Conservation (phyloP, 495 filamentous ascomycete species). For the Annulohypoxylon moriforme region DNA sequence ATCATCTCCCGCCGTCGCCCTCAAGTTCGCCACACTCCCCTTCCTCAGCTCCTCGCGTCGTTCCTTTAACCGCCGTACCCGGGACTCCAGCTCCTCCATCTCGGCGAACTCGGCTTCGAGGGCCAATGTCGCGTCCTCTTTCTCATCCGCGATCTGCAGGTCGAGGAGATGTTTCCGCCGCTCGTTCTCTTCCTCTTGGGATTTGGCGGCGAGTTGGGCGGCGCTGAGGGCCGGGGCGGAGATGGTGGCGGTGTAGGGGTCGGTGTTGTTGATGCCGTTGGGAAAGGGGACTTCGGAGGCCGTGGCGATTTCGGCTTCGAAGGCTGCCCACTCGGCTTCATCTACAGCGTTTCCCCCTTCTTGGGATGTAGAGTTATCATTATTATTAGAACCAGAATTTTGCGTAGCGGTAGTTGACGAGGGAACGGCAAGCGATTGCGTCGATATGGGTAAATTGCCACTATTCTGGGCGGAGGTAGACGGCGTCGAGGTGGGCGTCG, state of each 20-base stretch:
- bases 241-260: slow-evolving; percentile 65
- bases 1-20: slow-evolving; percentile 41
- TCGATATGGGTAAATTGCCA: slow-evolving; percentile 33
- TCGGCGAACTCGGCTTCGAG: slow-evolving; percentile 92
- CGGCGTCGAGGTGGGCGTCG: slow-evolving; percentile 13
- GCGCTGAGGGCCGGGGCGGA: slow-evolving; percentile 76
- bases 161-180: slow-evolving; percentile 72
- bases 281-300: neutral
- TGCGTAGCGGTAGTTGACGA: slow-evolving; percentile 28
- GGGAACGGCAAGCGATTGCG: slow-evolving; percentile 26
- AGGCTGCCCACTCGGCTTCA: slow-evolving; percentile 91
- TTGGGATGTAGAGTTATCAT: slow-evolving; percentile 11
- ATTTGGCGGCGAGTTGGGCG: slow-evolving; percentile 77
- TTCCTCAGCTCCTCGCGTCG: slow-evolving; percentile 64
- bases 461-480: neutral
- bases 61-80: slow-evolving; percentile 80
- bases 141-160: slow-evolving; percentile 71
- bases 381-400: neutral
- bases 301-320: slow-evolving; percentile 84
- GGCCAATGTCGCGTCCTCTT: slow-evolving; percentile 83
- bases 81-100: slow-evolving; percentile 89
- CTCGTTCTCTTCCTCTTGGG: slow-evolving; percentile 67
- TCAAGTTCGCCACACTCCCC: slow-evolving; percentile 50
- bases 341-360: slow-evolving; percentile 59
- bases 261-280: slow-evolving; percentile 38